A percentile compares a stretch with the other conserved stretches of the same genome.
phyloP scores from a whole-genome alignment of 2,329 filamentous ascomycete genomes.

The Sporothrix globosa region DNA sequence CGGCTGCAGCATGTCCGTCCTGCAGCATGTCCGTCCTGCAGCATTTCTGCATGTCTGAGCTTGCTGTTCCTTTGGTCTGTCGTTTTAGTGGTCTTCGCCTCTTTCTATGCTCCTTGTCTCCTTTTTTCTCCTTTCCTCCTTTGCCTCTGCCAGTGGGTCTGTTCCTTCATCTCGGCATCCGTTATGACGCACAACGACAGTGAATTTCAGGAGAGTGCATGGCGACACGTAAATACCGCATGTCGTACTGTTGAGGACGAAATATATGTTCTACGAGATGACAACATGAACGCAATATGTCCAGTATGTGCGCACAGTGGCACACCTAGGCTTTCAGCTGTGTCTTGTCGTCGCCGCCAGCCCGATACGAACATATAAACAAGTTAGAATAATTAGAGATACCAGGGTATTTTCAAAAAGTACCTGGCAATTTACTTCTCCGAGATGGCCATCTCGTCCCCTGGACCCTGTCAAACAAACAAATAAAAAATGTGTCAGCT shows the following conservation, averaged over 20 bases:
- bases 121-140: background rate
- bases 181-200: background rate
- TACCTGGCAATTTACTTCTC: background rate
- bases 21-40: background rate
- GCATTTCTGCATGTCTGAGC: slow-evolving; percentile 1
- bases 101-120: background rate
- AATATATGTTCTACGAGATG: no score
- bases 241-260: no score
- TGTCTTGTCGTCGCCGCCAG: background rate
- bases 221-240: background rate
- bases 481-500: no score
- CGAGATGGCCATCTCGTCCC: background rate
- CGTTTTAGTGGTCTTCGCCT: background rate
- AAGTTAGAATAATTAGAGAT: background rate
- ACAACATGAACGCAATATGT: no score
- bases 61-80: background rate
- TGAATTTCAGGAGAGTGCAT: slow-evolving; percentile 10
- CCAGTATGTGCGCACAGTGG: background rate
- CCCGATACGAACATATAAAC: slow-evolving; percentile 3
- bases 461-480: slow-evolving; percentile 1
- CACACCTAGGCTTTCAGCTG: background rate
- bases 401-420: background rate
- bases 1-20: background rate
- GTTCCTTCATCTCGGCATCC: no score
- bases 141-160: background rate